These are phyloP conservation scores for Clathrospora elynae DNA, from an alignment of 2,329 filamentous ascomycete species.

Conservation along the genomic window DNA sequence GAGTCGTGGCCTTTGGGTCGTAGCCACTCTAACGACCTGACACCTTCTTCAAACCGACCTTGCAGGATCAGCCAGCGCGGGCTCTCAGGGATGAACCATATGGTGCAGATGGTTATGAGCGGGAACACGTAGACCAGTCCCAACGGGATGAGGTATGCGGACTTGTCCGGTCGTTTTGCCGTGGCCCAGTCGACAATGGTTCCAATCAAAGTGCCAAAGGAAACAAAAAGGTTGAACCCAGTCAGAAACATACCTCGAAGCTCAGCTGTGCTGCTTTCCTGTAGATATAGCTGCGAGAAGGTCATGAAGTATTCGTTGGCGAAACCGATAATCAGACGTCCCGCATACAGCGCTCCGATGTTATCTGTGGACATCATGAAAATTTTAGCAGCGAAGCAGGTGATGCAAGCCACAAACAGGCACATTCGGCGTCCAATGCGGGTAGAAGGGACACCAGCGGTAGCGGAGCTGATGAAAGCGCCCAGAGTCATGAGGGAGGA, in stretches of 20 bases:
- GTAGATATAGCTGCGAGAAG: constrained; percentile 58
- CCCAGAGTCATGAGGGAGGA: constrained; percentile 55
- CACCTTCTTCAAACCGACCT: constrained; percentile 37
- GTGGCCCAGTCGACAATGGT: constrained; percentile 60
- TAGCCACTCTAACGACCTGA: constrained; percentile 49
- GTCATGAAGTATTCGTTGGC: constrained; percentile 64
- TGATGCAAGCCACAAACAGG: constrained; percentile 55
- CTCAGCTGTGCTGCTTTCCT: constrained; percentile 58
- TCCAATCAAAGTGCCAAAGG: constrained; percentile 52
- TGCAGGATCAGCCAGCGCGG: constrained; percentile 44
- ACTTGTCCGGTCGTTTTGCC: constrained; percentile 41
- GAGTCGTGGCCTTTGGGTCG: constrained; percentile 49
- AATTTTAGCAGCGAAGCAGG: constrained; percentile 59
- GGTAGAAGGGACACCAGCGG: constrained; percentile 48
- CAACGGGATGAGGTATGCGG: constrained; percentile 55
- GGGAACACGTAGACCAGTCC: constrained; percentile 59
- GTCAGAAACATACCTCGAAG: constrained; percentile 57
- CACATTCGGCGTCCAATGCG: constrained; percentile 53
- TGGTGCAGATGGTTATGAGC: constrained; percentile 49
- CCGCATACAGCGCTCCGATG: constrained; percentile 61
- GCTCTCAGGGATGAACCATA: constrained; percentile 41
- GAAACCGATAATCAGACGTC: constrained; percentile 60
- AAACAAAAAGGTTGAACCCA: constrained; percentile 57
- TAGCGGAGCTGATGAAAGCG: constrained; percentile 52
- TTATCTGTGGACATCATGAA: constrained; percentile 63